Evolutionary conservation across 306 rosid genomes (phyloP).

Genomic region (Canavalia gladiata): DNA sequence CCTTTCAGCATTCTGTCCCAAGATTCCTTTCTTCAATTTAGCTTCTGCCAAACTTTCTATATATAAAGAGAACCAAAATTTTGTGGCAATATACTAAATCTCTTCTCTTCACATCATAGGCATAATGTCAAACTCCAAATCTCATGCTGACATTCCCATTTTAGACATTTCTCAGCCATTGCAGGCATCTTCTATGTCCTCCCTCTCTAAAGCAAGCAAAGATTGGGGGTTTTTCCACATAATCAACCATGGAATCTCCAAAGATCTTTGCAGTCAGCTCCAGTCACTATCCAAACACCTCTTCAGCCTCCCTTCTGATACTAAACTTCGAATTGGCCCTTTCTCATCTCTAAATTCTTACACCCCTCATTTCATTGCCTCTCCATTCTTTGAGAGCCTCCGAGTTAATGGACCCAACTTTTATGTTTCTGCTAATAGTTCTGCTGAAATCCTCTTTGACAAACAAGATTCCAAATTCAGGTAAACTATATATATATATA

Average conservation of each 20-base stretch:
- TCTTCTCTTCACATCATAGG: conserved; percentile 50
- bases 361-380: conserved; percentile 91
- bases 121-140: conserved; percentile 60
- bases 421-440: conserved; percentile 74
- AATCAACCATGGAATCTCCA: conserved; percentile 87
- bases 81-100: conserved; percentile 52
- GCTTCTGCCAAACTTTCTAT: conserved; percentile 44
- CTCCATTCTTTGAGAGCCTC: conserved; percentile 91
- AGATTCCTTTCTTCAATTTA: conserved; percentile 24
- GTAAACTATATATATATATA: conserved; percentile 41
- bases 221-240: conserved; percentile 89
- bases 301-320: conserved; percentile 73
- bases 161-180: conserved; percentile 77
- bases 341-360: conserved; percentile 73
- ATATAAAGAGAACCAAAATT: conserved; percentile 47
- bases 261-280: conserved; percentile 65
- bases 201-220: conserved; percentile 68
- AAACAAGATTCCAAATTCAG: conserved; percentile 66
- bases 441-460: conserved; percentile 62
- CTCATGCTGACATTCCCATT: conserved; percentile 68
- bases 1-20: conserved; percentile 26
- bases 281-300: conserved; percentile 58
- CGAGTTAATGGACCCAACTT: conserved; percentile 79
- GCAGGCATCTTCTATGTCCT: conserved; percentile 62
- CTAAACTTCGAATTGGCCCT: conserved; percentile 84